These are phyloP conservation scores for Colletotrichum tabaci DNA, from an alignment of 2,329 filamentous ascomycete genomes.

Conservation along the genomic window DNA sequence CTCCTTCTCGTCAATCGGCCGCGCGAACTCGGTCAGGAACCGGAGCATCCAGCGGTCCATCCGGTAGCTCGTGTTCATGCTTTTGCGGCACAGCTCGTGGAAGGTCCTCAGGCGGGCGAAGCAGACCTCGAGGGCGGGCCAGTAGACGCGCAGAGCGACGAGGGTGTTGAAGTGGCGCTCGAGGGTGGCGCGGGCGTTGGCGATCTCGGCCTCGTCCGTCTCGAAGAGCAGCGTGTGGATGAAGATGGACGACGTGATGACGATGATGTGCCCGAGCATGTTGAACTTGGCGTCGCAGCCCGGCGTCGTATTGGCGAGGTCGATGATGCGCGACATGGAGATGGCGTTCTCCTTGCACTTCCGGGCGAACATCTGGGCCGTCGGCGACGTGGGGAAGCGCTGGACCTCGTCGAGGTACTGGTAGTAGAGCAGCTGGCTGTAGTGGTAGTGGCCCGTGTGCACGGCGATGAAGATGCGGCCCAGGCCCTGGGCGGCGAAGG, in stretches of 20 bases:
- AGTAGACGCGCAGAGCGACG: constrained; percentile 56
- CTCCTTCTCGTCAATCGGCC: constrained; percentile 50
- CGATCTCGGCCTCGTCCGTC: constrained; percentile 53
- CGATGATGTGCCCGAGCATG: constrained; percentile 62
- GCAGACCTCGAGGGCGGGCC: constrained; percentile 57
- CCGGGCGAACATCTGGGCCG: constrained; percentile 50
- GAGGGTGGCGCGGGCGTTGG: constrained; percentile 52
- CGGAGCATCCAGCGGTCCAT: constrained; percentile 60
- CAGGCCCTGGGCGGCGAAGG: constrained; percentile 55
- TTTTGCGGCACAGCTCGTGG: constrained; percentile 57
- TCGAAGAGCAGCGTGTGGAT: constrained; percentile 62
- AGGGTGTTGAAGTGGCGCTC: constrained; percentile 62
- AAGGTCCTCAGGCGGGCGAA: constrained; percentile 58
- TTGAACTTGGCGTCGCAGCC: constrained; percentile 59
- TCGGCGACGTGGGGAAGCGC: constrained; percentile 46
- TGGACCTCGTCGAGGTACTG: constrained; percentile 55
- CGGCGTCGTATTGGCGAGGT: constrained; percentile 53
- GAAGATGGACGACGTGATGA: constrained; percentile 62
- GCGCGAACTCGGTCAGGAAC: constrained; percentile 53
- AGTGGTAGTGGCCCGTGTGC: constrained; percentile 63
- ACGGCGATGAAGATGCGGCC: constrained; percentile 61
- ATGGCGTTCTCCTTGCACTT: constrained; percentile 58
- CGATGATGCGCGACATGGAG: constrained; percentile 57
- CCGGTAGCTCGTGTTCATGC: constrained; percentile 55
- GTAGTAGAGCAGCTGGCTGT: constrained; percentile 63